Evolutionary conservation across 495 filamentous ascomycete species (phyloP).

Genomic region (Clohesyomyces aquaticus): DNA sequence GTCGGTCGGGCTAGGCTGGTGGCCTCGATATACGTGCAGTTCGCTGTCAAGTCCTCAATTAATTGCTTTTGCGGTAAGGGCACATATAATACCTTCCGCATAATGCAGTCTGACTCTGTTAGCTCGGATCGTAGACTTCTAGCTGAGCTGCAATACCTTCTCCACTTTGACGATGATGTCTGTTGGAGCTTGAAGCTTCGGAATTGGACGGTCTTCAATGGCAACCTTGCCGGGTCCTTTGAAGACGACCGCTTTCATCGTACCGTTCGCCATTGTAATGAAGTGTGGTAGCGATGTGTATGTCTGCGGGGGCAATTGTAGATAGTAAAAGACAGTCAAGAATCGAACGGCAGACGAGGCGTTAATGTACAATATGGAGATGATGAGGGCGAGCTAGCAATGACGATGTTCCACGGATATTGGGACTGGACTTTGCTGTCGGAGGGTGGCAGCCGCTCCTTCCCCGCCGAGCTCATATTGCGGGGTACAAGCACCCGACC

Average conservation of each 20-base stretch:
- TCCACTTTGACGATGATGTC: conserved; percentile 87
- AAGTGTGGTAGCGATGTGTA: too few species aligned
- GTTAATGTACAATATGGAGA: not conserved
- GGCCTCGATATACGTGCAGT: conserved; percentile 85
- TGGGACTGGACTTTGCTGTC: not conserved
- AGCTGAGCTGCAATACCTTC: conserved; percentile 46
- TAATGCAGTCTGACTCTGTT: conserved; percentile 63
- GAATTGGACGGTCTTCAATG: conserved; percentile 67
- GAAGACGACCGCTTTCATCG: conserved; percentile 74
- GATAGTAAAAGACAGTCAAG: too few species aligned
- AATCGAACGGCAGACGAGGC: conserved; percentile 25
- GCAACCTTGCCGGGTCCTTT: conserved; percentile 64
- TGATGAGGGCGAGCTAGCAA: not conserved
- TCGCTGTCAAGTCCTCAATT: conserved; percentile 58
- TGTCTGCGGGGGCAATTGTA: too few species aligned
- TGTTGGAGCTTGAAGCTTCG: conserved; percentile 66
- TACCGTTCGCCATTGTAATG: conserved; percentile 46
- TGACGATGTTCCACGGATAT: conserved; percentile 1
- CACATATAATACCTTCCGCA: conserved; percentile 76
- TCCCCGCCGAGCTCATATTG: conserved; percentile 10
- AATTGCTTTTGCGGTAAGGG: conserved; percentile 10
- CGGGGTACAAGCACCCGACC: not conserved
- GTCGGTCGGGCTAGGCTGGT: conserved; percentile 65
- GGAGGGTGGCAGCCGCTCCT: not conserved
- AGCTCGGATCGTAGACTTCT: not conserved